These are phyloP conservation scores for Solanum hybrid DNA, from an alignment of 305 asterid genomes.

Conservation along the genomic window DNA sequence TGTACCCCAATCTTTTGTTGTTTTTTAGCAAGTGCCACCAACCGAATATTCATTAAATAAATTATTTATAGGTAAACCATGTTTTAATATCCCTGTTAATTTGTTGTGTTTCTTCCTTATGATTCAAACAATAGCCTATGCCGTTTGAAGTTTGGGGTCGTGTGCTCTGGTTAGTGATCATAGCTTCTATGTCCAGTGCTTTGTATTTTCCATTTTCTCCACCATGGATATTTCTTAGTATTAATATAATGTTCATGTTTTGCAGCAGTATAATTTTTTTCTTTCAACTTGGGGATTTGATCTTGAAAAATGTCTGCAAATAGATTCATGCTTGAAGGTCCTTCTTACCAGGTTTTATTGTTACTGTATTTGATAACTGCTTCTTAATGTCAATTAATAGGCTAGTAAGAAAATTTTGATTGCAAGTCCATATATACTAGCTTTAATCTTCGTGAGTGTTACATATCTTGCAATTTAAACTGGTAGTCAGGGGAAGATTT, in stretches of 20 bases:
- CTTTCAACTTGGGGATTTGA: not conserved
- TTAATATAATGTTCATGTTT: not conserved
- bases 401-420: not conserved
- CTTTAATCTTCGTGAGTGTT: not conserved
- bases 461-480: not conserved
- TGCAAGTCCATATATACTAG: not conserved
- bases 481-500: not conserved
- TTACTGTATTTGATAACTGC: not conserved
- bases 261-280: not conserved
- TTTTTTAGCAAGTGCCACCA: not conserved
- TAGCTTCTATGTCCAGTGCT: not conserved
- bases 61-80: not conserved
- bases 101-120: not conserved
- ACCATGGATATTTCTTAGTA: not conserved
- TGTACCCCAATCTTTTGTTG: not conserved
- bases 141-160: not conserved
- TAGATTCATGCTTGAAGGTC: not conserved
- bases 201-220: not conserved
- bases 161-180: not conserved
- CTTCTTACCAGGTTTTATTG: not conserved
- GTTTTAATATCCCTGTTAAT: not conserved
- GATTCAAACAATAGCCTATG: not conserved
- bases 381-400: not conserved
- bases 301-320: not conserved
- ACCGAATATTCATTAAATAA: not conserved